Evolutionary conservation across 768 basidiomycete species (phyloP), one percentile per base, ranked within the genome.

Genomic region (Chlorophyllum brunneum): DNA sequence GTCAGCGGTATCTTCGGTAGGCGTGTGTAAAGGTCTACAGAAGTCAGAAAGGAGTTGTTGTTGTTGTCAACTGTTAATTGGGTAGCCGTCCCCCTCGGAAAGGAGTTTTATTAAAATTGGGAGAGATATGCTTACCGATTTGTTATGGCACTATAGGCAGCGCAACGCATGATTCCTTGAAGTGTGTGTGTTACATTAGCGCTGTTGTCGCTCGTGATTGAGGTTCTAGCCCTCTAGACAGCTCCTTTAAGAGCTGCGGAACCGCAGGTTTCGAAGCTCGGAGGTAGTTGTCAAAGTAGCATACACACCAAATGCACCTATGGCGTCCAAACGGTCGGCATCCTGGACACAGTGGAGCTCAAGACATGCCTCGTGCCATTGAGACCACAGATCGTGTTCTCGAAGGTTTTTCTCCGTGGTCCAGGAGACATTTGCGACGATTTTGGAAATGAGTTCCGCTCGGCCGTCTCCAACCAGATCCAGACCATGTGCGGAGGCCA

Each of bases 271-370:
- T 36, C 34, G 23, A 40, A 40, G n/a, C 13, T 45, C 29, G n/a
- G 43, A n/a, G 13, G 43, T 38, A 38, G 20, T 43, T 29, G 41
- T 13, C 24, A 31, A 30, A 31, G 6, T 5, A 24, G 27, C 18
- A 45, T n/a, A 54, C 83, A 26, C 57, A 86, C 88, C 88, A 54
- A 91, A 83, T n/a, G 83, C 85, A 11, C 88, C 88, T 33, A 91
- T 87, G 7, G 88, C 88, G 63, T 91, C 88, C 26, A 91, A 66
- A 43, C 87, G 73, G 63, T 89, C 88, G 2, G 86, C 86, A 65
- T 91, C 88, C 64, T 89, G 88, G 0, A 89, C 86, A 54, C 80
- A 92, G 63, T 89, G 87, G 26, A 94, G 75, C 63, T 94, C 92
- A 1, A 78, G 56, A 60, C 88, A 92, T 27, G 72, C 68, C 5